Conservation (phyloP, 2,329 filamentous ascomycete species). For the Botrytis byssoidea region DNA sequence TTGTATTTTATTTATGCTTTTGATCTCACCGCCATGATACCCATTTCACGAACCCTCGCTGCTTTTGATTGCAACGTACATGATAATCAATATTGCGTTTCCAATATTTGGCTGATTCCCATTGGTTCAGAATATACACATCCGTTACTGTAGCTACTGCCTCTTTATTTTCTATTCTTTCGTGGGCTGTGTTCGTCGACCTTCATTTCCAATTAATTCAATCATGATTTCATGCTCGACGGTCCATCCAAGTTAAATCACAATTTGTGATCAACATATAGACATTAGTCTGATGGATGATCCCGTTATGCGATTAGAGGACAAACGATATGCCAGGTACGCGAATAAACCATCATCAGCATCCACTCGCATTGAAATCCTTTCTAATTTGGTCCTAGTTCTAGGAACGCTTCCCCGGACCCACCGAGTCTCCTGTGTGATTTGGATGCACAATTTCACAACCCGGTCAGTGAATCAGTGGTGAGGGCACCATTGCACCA, state of each 20-base stretch:
- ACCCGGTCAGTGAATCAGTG: slow-evolving; percentile 12
- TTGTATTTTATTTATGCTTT: slow-evolving; percentile 4
- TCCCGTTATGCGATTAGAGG: slow-evolving; percentile 13
- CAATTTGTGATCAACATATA: not conserved
- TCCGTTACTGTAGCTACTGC: not conserved
- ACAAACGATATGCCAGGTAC: slow-evolving; percentile 20
- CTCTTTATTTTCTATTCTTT: not conserved
- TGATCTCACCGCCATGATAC: slow-evolving; percentile 16
- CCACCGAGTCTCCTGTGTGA: slow-evolving; percentile 6
- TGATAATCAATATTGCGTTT: slow-evolving; percentile 9
- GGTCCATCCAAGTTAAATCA: not conserved
- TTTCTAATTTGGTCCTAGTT: slow-evolving; percentile 9
- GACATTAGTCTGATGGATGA: slow-evolving; percentile 1
- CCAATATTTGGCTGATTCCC: slow-evolving; percentile 14
- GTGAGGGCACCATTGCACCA: slow-evolving; percentile 4
- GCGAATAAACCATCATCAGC: slow-evolving; percentile 11
- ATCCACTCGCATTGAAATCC: slow-evolving; percentile 3
- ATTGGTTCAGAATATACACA: not conserved
- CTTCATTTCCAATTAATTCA: not conserved
- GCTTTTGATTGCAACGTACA: slow-evolving; percentile 18
- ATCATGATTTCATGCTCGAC: slow-evolving; percentile 3
- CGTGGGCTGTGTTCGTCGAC: not conserved
- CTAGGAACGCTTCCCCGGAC: slow-evolving; percentile 22
- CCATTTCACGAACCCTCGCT: slow-evolving; percentile 8
- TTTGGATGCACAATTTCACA: slow-evolving; percentile 18